Base-by-base conservation (phyloP, 2,329 filamentous ascomycete genomes). In the Beauveria sp. region DNA sequence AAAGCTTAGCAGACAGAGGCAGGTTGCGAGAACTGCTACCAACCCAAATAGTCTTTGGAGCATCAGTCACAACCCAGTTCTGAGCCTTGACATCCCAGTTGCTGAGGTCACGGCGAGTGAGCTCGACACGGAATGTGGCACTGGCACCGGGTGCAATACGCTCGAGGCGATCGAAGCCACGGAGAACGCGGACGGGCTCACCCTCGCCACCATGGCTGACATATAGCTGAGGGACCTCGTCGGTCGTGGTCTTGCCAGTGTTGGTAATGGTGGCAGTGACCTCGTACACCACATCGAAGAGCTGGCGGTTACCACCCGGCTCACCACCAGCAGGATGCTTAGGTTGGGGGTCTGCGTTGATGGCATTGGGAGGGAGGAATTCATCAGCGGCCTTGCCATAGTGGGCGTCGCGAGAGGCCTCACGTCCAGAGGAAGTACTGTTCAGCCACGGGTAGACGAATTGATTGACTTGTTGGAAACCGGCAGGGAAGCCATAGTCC, bases 11-110 rank as follows among this genome's bases (percentile, higher is more conserved):
- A 43, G 65, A 70, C 40, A 84, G 73, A 1, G 78, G 77, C 69
- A 85, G 69, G 67, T 84, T 77, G 55, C 83, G 74, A 61, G 82
- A 84, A 68, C 80, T 84, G 65, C 77, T 74, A 3, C 83, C 83
- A 8, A 85, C 80, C 63, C 71, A 82, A 14, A 83, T 77, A 59
- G 71, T 83, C 78, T 85, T 85, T 61, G 77, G 69, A 52, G 74
- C 68, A 20, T 75, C 66, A 9, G 75, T 79, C n/a, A 85, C 67
- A 51, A 91, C 83, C 92, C 93, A 97, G 78, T 97, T 87, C 79
- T 97, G 92, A n/a, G 76, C 72, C 1, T 70, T 79, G 1, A 83
- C 77, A 66, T 96, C 90, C 92, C 93, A 97, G 77, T 92, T 94
- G 71, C 88, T 91, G 61, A 97, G 67, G 70, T 97, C 93, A 61